These are phyloP conservation scores for Tricladium varicosporioides DNA, from an alignment of 2,329 filamentous ascomycete species.

Conservation along the genomic window DNA sequence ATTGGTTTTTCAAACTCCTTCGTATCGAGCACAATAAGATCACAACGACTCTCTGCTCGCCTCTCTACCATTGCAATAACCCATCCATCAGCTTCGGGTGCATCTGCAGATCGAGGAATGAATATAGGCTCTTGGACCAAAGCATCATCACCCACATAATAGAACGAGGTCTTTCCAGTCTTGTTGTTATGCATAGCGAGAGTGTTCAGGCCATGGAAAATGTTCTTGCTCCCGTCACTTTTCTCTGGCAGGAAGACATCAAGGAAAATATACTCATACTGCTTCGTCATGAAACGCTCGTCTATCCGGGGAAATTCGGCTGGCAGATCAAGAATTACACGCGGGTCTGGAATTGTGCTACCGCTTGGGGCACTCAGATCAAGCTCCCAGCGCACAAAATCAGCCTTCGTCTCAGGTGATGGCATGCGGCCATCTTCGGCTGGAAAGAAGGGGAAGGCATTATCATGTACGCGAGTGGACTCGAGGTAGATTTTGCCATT, in stretches of 20 bases:
- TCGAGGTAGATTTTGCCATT: conserved; percentile 38
- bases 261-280: conserved; percentile 48
- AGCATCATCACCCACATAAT: conserved; percentile 21
- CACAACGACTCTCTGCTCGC: conserved; percentile 14
- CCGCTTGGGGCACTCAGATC: conserved; percentile 21
- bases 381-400: conserved; percentile 26
- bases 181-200: conserved; percentile 7
- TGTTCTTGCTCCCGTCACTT: conserved; percentile 5
- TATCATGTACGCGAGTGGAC: conserved; percentile 39
- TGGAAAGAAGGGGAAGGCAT: conserved; percentile 44
- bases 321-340: conserved; percentile 34
- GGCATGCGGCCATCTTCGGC: conserved; percentile 37
- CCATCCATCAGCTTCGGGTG: conserved; percentile 32
- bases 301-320: conserved; percentile 32
- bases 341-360: conserved; percentile 30
- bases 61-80: conserved; percentile 30
- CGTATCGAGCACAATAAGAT: conserved; percentile 13
- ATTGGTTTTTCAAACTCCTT: conserved; percentile 2
- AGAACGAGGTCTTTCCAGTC: conserved; percentile 6
- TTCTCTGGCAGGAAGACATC: conserved; percentile 26
- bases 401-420: conserved; percentile 30
- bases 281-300: conserved; percentile 38
- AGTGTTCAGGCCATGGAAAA: conserved; percentile 3
- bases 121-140: conserved; percentile 30
- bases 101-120: conserved; percentile 20